These are phyloP conservation scores for Breynia disticha DNA, from an alignment of 441 rosid genomes.

Conservation along the genomic window DNA sequence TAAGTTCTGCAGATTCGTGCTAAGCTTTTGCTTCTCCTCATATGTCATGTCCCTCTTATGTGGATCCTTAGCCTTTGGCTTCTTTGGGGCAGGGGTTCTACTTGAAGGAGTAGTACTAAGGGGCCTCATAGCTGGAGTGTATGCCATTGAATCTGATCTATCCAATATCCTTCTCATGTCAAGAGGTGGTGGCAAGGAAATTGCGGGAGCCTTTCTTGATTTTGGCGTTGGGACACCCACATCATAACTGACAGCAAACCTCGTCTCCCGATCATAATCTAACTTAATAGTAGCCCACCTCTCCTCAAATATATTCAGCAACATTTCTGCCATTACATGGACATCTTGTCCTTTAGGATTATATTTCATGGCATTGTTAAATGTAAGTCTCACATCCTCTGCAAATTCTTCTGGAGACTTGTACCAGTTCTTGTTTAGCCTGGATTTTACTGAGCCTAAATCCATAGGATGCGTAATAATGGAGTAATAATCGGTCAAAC, in stretches of 20 bases:
- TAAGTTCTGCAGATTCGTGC: slow-evolving; percentile 75
- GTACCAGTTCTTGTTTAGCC: slow-evolving; percentile 66
- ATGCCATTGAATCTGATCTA: slow-evolving; percentile 58
- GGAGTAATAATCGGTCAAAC: slow-evolving; percentile 78
- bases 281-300: slow-evolving; percentile 77
- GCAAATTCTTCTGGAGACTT: slow-evolving; percentile 92
- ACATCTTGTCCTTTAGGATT: slow-evolving; percentile 97
- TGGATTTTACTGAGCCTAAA: slow-evolving; percentile 73
- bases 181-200: slow-evolving; percentile 53
- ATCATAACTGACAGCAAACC: slow-evolving; percentile 46
- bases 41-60: slow-evolving; percentile 97
- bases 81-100: slow-evolving; percentile 80
- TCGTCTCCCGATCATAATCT: slow-evolving; percentile 63
- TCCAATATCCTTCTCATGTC: slow-evolving; percentile 73
- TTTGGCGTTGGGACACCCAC: slow-evolving; percentile 46
- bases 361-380: slow-evolving; percentile 86
- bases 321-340: slow-evolving; percentile 71
- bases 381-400: slow-evolving; percentile 97
- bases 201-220: slow-evolving; percentile 49
- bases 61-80: slow-evolving; percentile 97
- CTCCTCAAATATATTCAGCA: slow-evolving; percentile 70
- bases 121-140: slow-evolving; percentile 37
- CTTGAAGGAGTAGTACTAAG: slow-evolving; percentile 60
- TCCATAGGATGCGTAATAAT: slow-evolving; percentile 94
- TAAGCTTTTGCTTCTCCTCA: slow-evolving; percentile 96